These are phyloP conservation scores for Phytophthora pistaciae DNA, from an alignment of 352 stramenopile genomes.

Conservation along the genomic window DNA sequence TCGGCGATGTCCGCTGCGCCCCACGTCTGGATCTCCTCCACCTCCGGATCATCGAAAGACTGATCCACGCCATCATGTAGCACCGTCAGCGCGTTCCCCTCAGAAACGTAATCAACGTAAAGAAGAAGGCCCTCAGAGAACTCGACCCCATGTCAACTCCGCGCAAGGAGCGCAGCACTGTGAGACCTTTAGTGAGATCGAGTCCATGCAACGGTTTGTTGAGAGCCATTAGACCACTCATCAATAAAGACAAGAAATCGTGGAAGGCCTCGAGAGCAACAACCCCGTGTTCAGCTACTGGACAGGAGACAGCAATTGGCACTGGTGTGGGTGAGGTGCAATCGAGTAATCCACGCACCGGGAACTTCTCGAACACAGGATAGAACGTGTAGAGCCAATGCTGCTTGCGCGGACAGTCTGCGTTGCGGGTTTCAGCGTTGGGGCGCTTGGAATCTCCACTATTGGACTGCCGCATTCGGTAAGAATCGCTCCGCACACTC, in stretches of 20 bases:
- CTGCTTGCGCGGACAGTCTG: conserved; percentile 26
- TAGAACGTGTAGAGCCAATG: conserved; percentile 48
- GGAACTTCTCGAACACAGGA: conserved; percentile 70
- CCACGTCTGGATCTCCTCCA: conserved; percentile 29
- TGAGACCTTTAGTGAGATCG: conserved; percentile 31
- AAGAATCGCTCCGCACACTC: conserved; percentile 66
- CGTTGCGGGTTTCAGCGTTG: conserved; percentile 6
- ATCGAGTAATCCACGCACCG: conserved; percentile 39
- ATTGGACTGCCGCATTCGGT: conserved; percentile 51
- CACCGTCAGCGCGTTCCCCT: conserved; percentile 65
- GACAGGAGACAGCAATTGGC: conserved; percentile 18
- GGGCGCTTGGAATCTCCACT: background rate
- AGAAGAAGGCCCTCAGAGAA: conserved; percentile 41
- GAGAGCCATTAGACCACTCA: conserved; percentile 44
- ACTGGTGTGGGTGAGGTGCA: background rate
- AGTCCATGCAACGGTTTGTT: conserved; percentile 53
- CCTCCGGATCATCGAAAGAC: conserved; percentile 24
- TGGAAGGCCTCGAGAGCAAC: conserved; percentile 20
- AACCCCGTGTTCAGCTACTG: background rate
- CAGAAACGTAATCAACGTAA: conserved; percentile 69
- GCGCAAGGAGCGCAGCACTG: conserved; percentile 5
- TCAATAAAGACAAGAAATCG: conserved; percentile 46
- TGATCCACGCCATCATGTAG: conserved; percentile 56
- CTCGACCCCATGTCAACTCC: conserved; percentile 12
- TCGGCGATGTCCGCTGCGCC: conserved; percentile 54